phyloP scores from a whole-genome alignment of 2,329 filamentous ascomycete genomes.

The Ambrosiella beaveri region DNA sequence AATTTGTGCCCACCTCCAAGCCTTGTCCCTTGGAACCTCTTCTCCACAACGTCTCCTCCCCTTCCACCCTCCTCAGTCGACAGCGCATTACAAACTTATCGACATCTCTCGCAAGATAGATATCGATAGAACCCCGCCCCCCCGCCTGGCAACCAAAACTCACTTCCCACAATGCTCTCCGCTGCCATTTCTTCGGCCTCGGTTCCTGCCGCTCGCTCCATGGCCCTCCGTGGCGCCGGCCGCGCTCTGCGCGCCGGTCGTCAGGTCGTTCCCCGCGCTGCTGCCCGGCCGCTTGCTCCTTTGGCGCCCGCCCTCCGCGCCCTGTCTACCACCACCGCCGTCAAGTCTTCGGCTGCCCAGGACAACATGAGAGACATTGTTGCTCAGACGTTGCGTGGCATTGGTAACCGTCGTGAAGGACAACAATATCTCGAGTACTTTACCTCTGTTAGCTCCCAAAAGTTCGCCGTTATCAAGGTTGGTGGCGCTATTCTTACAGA shows the following conservation, averaged over 20 bases:
- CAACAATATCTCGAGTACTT: conserved; percentile 97
- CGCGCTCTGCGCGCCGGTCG: conserved; percentile 5
- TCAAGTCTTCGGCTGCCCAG: conserved; percentile 16
- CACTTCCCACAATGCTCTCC: conserved; percentile 8
- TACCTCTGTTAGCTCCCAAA: conserved; percentile 86
- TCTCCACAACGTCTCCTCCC: too few species aligned
- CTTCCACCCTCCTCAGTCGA: neutral
- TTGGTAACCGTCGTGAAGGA: conserved; percentile 88
- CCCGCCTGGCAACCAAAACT: neutral
- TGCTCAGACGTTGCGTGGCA: conserved; percentile 62
- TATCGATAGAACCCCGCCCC: neutral
- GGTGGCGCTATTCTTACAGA: conserved; percentile 92
- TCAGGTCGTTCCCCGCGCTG: neutral
- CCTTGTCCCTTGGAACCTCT: too few species aligned
- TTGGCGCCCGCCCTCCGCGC: conserved; percentile 6
- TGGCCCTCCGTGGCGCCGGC: conserved; percentile 1
- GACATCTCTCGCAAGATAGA: neutral
- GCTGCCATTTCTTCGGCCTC: conserved; percentile 9
- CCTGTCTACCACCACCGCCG: conserved; percentile 9
- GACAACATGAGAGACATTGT: conserved; percentile 21
- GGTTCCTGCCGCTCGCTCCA: conserved; percentile 8
- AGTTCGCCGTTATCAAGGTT: conserved; percentile 97
- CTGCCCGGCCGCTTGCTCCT: neutral
- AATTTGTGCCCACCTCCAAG: too few species aligned
- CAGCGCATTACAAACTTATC: neutral